Evolutionary conservation across 75 land plant species (phyloP), one percentile per base, ranked within the genome.

Genomic region (Larix kaempferi): DNA sequence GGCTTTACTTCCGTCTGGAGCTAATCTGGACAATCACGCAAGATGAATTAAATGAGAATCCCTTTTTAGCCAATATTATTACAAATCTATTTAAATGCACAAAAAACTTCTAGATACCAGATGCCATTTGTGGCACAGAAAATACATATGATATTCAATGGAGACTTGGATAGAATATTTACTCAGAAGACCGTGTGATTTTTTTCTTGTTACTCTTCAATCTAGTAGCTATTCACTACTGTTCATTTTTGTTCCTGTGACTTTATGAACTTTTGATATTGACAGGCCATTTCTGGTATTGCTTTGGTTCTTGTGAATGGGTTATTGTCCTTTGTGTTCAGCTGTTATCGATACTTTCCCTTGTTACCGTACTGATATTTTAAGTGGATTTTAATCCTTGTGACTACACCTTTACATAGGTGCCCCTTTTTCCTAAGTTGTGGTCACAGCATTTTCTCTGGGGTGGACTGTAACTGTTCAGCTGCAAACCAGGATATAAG

Each of bases 41-140:
- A 64, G 35, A 64, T 64, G 33, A 64, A 64, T 2, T 64, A 64
- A 64, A 27, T 64, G 67, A 64, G 15, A 29, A 64, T 64, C 33
- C 19, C 19, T 64, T 17, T 64, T 64, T 37, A 4, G 67, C 35
- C 39, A 29, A 27, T 29, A 15, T 64, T 4, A 29, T 64, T 64
- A 14, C 5, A 64, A 64, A 27, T 15, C 15, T 64, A 64, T 14
- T 1, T 1, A 29, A 29, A 64, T 64, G 67, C 67, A 64, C 33
- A 29, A 12, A 64, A 64, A 63, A 29, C 2, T 23, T 62, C 27
- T 11, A 13, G 33, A 62, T 27, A 62, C 65, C 2, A 27, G 37
- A 27, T 64, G 27, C 33, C 27, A 16, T 64, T 64, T 64, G 27
- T 64, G 15, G 37, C 41, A 39, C 41, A 39, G 41, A 39, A 39